Evolutionary conservation across 768 basidiomycete genomes (phyloP).

Genomic region (Trametes cinnabarina): DNA sequence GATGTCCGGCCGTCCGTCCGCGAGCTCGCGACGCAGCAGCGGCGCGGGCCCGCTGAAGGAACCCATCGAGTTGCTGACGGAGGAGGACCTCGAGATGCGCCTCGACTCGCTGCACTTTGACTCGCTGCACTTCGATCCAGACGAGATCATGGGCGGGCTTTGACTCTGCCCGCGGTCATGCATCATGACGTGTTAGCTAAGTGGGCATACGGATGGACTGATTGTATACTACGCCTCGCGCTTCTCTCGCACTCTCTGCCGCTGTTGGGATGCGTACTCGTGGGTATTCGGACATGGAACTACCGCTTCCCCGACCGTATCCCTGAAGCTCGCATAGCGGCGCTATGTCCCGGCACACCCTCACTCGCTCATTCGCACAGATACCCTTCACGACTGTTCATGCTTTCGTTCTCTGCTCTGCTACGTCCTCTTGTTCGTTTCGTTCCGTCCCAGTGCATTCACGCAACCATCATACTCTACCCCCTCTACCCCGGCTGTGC

Average conservation of each 20-base stretch:
- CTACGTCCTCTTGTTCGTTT: not conserved
- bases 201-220: not conserved
- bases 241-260: not conserved
- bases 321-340: not conserved
- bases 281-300: no score
- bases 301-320: no score
- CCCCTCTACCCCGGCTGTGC: not conserved
- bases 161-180: not conserved
- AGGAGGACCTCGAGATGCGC: conserved; percentile 59
- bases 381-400: conserved; percentile 7
- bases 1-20: conserved; percentile 7
- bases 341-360: not conserved
- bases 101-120: conserved; percentile 77
- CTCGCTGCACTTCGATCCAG: conserved; percentile 62
- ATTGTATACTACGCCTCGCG: not conserved
- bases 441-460: not conserved
- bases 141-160: conserved; percentile 40
- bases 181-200: not conserved
- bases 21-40: conserved; percentile 1
- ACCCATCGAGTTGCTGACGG: conserved; percentile 21
- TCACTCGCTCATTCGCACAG: not conserved
- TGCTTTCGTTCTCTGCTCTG: conserved; percentile 3
- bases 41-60: not conserved
- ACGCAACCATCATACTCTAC: not conserved
- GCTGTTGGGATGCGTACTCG: no score